Conservation (phyloP, 768 basidiomycete species). For the Suillus clintonianus region DNA sequence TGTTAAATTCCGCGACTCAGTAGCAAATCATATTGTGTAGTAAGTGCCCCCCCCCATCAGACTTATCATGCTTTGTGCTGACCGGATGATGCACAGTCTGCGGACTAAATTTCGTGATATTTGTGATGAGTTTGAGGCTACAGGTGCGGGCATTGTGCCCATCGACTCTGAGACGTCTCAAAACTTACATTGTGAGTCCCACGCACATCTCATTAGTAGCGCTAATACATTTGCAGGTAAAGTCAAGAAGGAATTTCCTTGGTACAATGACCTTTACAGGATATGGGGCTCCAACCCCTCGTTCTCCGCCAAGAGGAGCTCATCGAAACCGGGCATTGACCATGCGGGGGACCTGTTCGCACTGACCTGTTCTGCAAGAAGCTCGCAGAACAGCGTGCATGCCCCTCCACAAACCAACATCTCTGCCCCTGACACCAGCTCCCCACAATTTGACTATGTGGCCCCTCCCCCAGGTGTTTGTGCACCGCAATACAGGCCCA, state of each 20-base stretch:
- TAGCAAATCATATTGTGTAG: background rate
- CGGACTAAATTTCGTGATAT: background rate
- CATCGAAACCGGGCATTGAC: background rate
- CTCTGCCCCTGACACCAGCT: accelerated
- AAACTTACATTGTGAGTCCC: background rate
- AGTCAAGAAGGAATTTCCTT: background rate
- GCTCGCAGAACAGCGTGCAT: background rate
- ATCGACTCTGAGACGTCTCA: background rate
- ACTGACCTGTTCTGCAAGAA: background rate
- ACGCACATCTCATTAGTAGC: background rate
- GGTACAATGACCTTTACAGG: background rate
- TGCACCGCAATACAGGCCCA: too few species aligned
- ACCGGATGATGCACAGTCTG: background rate
- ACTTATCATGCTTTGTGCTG: background rate
- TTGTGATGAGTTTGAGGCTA: background rate
- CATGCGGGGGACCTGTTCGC: background rate
- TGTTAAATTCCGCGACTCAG: background rate
- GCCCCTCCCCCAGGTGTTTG: too few species aligned
- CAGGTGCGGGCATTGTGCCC: background rate
- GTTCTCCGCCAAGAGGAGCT: background rate
- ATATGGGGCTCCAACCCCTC: background rate
- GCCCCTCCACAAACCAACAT: background rate
- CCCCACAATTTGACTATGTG: too few species aligned
- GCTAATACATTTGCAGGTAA: background rate
- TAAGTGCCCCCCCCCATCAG: background rate